phyloP scores from a whole-genome alignment of 23 red algal genomes.

The Gracilaria vermiculophylla region DNA sequence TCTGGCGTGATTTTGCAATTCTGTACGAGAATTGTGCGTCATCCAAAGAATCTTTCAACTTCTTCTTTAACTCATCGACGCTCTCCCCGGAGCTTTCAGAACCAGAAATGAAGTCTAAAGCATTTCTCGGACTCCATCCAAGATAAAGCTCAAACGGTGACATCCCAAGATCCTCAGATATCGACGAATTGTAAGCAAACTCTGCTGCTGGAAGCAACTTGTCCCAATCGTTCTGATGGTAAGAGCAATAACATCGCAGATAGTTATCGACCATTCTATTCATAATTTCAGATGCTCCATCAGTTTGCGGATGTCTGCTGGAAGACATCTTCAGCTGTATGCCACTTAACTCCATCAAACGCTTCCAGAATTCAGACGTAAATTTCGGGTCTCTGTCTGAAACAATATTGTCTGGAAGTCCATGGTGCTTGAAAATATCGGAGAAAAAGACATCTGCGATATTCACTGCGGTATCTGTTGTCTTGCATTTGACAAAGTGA shows the following conservation, averaged over 20 bases:
- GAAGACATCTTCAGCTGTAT: not conserved
- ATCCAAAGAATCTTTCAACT: not conserved
- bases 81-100: not conserved
- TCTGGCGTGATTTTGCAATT: constrained; percentile 1
- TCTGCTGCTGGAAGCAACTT: not conserved
- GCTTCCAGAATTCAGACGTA: not conserved
- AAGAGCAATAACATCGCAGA: constrained; percentile 9
- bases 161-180: not conserved
- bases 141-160: not conserved
- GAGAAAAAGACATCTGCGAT: not conserved
- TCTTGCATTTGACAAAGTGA: not conserved
- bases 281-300: constrained; percentile 12
- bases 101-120: not conserved
- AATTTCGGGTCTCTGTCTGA: constrained; percentile 3
- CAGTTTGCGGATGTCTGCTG: not conserved
- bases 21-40: not conserved
- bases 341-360: not conserved
- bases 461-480: not conserved
- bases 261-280: not conserved
- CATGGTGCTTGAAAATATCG: not conserved
- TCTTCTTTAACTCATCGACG: not conserved
- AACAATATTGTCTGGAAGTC: constrained; percentile 3
- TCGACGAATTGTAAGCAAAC: constrained; percentile 15
- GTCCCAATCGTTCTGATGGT: constrained; percentile 29
- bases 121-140: constrained; percentile 12